A percentile compares a stretch with the other conserved stretches of the same genome.
Evolutionary conservation across 1,284 basidiomycete genomes (phyloP).

Genomic region (Cystobasidium pallidum): DNA sequence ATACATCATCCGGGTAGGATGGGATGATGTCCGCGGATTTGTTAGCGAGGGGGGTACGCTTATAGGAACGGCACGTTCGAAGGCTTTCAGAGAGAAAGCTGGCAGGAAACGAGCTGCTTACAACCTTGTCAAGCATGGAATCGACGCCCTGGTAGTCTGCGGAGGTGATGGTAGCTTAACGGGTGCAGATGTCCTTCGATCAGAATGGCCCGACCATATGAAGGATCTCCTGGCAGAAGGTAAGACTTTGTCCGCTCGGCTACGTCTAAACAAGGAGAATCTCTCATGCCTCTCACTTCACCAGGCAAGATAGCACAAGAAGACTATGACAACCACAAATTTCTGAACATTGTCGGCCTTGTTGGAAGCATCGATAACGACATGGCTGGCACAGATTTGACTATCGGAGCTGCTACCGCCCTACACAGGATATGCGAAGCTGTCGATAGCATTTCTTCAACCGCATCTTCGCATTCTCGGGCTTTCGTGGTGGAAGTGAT

Average conservation of each 20-base stretch:
- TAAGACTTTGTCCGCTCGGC: constrained; percentile 50
- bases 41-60: constrained; percentile 93
- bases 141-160: constrained; percentile 94
- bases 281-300: neutral
- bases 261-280: constrained; percentile 30
- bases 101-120: constrained; percentile 83
- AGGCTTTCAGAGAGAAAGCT: constrained; percentile 80
- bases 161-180: constrained; percentile 96
- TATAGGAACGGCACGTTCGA: constrained; percentile 91
- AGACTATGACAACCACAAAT: constrained; percentile 71
- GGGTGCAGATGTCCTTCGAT: constrained; percentile 88
- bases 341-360: constrained; percentile 93
- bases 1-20: constrained; percentile 92
- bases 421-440: constrained; percentile 95
- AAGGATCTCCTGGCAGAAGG: constrained; percentile 69
- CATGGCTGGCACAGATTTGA: constrained; percentile 96
- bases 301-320: constrained; percentile 72
- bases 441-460: constrained; percentile 97
- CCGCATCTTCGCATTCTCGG: constrained; percentile 90
- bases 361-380: constrained; percentile 99
- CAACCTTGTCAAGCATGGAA: constrained; percentile 91
- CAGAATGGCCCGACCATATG: constrained; percentile 89
- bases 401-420: constrained; percentile 94
- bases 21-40: constrained; percentile 98
- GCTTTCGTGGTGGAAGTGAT: constrained; percentile 99